Evolutionary conservation across 495 filamentous ascomycete species (phyloP), one percentile per base, ranked within the genome.

Genomic region (Penicillium herquei): DNA sequence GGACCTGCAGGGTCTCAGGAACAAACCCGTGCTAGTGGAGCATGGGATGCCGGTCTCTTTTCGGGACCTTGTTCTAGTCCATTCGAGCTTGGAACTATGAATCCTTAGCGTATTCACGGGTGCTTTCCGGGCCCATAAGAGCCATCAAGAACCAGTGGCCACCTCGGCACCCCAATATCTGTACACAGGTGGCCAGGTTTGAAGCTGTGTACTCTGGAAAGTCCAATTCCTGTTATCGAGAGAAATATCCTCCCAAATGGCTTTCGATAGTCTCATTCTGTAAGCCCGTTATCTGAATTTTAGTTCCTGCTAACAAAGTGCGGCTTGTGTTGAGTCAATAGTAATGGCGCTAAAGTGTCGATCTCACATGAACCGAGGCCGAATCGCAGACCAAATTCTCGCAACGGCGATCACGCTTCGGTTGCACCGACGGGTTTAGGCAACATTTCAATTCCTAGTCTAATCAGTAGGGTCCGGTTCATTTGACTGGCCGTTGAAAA

Each of bases 321-420:
- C 8, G 18, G 46, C 43, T 26, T 42, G 30, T 53, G 52, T 37
- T 49, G 39, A 39, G 32, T 17, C 31, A 32, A 49, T 37, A 8
- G 17, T 21, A 21, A 44, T 44, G 41, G 30, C 43, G 43, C 43
- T 33, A 49, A 21, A 37, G 17, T 51, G 56, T 54, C 56, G 56
- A 59, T 59, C 56, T 59, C 56, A 59, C 56, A 59, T 59, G 56
- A 40, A 31, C 56, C 51, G 56, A 59, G 56, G 51, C 46, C 33
- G 52, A 46, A 31, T 31, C 39, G 18, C 17, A 18, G 45, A 58
- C 35, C 1, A 50, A 39, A 34, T 43, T 45, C 33, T 30, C 4
- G 8, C 1, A 50, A 49, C 34, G 45, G 43, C 39, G 56, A 54
- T 59, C 51, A 9, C 3, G 3, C 35, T 52, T 53, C 39, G 43